These are phyloP conservation scores for Cyanidiococcus yangmingshanensis DNA, from an alignment of 23 red algal species.

Conservation along the genomic window DNA sequence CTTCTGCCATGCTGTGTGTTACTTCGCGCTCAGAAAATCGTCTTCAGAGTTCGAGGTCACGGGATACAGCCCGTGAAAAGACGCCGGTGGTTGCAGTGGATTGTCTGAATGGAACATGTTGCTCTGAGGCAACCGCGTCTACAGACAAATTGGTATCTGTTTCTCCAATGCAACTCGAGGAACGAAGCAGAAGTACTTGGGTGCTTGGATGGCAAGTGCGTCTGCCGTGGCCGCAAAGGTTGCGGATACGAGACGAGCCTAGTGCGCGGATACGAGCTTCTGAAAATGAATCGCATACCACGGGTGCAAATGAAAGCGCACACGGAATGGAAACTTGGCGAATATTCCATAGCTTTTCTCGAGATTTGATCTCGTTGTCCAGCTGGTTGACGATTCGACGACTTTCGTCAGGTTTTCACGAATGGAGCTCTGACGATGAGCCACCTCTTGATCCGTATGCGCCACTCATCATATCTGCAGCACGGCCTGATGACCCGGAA, in stretches of 20 bases:
- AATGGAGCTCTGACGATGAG: not conserved
- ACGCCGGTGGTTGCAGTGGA: no score
- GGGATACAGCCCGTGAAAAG: no score
- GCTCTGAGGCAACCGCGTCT: no score
- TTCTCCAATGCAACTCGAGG: no score
- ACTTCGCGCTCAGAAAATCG: no score
- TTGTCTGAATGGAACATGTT: no score
- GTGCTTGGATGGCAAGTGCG: not conserved
- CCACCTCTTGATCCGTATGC: not conserved
- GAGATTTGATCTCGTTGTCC: not conserved
- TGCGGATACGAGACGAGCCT: not conserved
- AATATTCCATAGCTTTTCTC: not conserved
- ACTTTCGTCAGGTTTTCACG: not conserved
- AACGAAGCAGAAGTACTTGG: no score
- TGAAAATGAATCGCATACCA: not conserved
- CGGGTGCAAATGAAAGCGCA: not conserved
- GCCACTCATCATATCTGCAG: slow-evolving; percentile 2
- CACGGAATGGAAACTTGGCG: not conserved
- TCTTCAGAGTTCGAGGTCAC: no score
- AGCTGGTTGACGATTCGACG: not conserved
- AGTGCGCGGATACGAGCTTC: not conserved
- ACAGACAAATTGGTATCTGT: no score
- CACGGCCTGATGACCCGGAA: not conserved
- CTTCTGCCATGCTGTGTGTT: no score
- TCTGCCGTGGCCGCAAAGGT: not conserved